Evolutionary conservation across 2,329 filamentous ascomycete species (phyloP).

Genomic region (Fusarium protoensiforme): DNA sequence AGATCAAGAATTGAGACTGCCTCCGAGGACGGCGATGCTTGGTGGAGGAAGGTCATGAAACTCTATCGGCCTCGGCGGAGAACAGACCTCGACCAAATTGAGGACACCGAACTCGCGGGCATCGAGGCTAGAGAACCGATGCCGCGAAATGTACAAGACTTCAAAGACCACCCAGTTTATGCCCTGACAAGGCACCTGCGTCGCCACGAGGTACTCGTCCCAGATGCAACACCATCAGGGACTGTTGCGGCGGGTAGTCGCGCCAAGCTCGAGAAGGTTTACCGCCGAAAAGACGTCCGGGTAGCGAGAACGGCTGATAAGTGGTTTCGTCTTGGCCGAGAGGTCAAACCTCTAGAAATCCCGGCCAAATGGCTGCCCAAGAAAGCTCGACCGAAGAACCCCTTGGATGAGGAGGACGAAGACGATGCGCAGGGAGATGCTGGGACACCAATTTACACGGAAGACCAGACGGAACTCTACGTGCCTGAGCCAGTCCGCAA

Average conservation of each 20-base stretch:
- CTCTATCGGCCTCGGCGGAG: conserved; percentile 55
- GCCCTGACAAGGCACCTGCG: conserved; percentile 87
- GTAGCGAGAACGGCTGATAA: conserved; percentile 82
- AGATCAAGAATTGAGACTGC: conserved; percentile 79
- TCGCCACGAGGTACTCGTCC: conserved; percentile 83
- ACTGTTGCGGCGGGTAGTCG: conserved; percentile 78
- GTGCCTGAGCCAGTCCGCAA: conserved; percentile 78
- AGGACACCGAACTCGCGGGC: conserved; percentile 79
- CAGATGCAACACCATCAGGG: conserved; percentile 76
- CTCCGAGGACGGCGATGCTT: conserved; percentile 59
- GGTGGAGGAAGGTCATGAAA: conserved; percentile 65
- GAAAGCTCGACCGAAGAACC: conserved; percentile 49
- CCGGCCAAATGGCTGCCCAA: conserved; percentile 80
- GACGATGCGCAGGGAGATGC: conserved; percentile 46
- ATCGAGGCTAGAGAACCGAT: conserved; percentile 82
- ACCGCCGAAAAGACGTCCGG: conserved; percentile 83
- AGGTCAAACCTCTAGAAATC: conserved; percentile 81
- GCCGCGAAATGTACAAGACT: conserved; percentile 87
- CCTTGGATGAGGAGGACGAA: conserved; percentile 42
- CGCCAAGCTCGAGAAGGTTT: conserved; percentile 78
- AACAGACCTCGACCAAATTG: conserved; percentile 82
- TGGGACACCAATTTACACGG: conserved; percentile 69
- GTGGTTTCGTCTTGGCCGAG: conserved; percentile 90
- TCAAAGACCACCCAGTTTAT: conserved; percentile 86
- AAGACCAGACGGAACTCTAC: conserved; percentile 78